Evolutionary conservation across 495 filamentous ascomycete genomes (phyloP), one percentile per base, ranked within the genome.

Genomic region (Penicillium arizonense): DNA sequence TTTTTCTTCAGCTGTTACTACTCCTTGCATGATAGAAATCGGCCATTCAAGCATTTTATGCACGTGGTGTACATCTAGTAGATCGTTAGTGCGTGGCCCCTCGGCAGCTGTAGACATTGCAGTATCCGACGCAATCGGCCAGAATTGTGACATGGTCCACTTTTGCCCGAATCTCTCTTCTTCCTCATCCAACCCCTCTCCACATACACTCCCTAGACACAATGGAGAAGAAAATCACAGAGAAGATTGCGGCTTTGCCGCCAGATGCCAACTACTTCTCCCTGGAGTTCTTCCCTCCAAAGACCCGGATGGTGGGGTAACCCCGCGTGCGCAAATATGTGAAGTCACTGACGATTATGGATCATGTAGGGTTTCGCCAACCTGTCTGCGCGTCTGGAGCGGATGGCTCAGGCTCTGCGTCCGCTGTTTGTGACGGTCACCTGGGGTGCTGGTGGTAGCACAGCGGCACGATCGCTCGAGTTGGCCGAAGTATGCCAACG

Each of bases 281-380:
- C 30, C 86, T 97, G 59, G 95, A 98, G 76, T 98, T 98, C 82
- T 97, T 98, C 72, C 94, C 94, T 48, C 95, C 95, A 46, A 97
- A 96, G 74, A 98, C 94, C 20, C 74, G 83, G 50, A 95, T 93
- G 87, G 91, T 87, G 69, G 68, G 72, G 69, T 66, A 48, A 54
- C 52, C 57, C 64, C 60, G 63, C 67, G 64, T 28, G 45, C 28
- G 28, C 28, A 30, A 30, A 30, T 2, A 30, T 30, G 28, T 42
- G 48, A 59, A 53, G 53, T 57, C 46, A 52, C 44, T 43, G 33
- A 44, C 30, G 14, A 36, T 16, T 23, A 24, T 35, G 26, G 24
- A 28, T 8, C 21, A 3, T 57, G 18, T 72, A 89, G 83, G 87
- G 94, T 57, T 93, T 90, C 59, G 86, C 89, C 36, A 98, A 98